A percentile compares a stretch with the other conserved stretches of the same genome.
Conservation (phyloP, 768 basidiomycete species). For the Strobilomyces dryophilus region DNA sequence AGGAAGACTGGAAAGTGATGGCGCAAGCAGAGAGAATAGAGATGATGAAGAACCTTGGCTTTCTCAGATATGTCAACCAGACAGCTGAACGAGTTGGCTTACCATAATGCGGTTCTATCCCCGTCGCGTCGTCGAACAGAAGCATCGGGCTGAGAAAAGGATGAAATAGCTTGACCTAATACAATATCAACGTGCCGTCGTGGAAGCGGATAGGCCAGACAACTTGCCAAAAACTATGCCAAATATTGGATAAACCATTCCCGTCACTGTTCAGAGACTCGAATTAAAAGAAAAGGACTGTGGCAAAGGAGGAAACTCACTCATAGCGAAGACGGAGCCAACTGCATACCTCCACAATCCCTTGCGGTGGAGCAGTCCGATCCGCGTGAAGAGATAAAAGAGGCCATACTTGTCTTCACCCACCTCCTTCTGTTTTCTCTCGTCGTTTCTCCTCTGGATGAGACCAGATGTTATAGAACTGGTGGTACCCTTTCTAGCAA, state of each 20-base stretch:
- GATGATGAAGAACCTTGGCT: conserved; percentile 70
- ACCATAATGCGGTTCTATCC: conserved; percentile 70
- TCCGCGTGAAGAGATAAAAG: conserved; percentile 63
- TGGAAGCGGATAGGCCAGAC: not conserved
- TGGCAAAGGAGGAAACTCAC: conserved; percentile 18
- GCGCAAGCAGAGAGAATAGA: conserved; percentile 59
- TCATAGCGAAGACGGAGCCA: conserved; percentile 52
- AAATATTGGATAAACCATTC: conserved; percentile 69
- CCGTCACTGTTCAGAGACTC: conserved; percentile 33
- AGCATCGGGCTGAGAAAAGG: conserved; percentile 46
- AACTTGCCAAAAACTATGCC: conserved; percentile 57
- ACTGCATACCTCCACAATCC: conserved; percentile 55
- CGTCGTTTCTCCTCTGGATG: conserved; percentile 44
- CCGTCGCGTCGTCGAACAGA: conserved; percentile 48
- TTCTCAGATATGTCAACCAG: conserved; percentile 8
- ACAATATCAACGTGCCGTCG: not conserved
- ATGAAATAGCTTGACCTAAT: conserved; percentile 52
- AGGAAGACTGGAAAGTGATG: conserved; percentile 67
- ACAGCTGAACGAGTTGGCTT: conserved; percentile 9
- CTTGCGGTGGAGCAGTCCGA: conserved; percentile 59
- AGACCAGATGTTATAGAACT: conserved; percentile 40
- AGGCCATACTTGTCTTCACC: conserved; percentile 41
- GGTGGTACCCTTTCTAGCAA: conserved; percentile 32
- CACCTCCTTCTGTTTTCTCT: conserved; percentile 27
- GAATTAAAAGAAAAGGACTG: not conserved